Evolutionary conservation across 176 grass and related monocot species (phyloP).

Genomic region (Saccharum spontaneum): DNA sequence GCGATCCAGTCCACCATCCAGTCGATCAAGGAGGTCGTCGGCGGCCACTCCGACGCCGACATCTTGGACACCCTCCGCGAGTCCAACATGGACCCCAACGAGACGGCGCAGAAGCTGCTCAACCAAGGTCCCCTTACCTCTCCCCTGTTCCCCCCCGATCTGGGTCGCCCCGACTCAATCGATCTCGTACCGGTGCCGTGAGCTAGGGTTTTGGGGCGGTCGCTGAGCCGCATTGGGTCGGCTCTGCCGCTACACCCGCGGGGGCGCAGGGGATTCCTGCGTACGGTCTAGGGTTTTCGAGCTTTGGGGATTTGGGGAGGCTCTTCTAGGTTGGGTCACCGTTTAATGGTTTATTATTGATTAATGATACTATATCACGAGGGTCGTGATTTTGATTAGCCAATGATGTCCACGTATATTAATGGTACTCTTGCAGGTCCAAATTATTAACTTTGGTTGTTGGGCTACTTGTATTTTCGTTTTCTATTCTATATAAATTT

Average conservation of each 20-base stretch:
- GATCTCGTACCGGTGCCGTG: slow-evolving; percentile 12
- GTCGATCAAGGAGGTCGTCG: slow-evolving; percentile 91
- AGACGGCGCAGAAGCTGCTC: slow-evolving; percentile 90
- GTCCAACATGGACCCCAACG: slow-evolving; percentile 92
- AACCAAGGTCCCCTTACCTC: slow-evolving; percentile 51
- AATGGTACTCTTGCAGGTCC: background rate
- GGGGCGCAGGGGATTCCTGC: background rate
- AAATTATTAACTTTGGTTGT: background rate
- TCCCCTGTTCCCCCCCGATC: slow-evolving; percentile 16
- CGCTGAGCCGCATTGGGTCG: slow-evolving; percentile 21
- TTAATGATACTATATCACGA: background rate
- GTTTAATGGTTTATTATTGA: background rate
- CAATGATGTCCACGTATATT: background rate
- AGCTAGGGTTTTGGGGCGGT: slow-evolving; percentile 31
- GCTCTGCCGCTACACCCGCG: background rate
- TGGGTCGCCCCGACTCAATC: slow-evolving; percentile 12
- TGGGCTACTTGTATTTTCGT: background rate
- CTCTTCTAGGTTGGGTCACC: background rate
- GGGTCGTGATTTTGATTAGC: background rate
- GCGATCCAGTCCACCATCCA: slow-evolving; percentile 61
- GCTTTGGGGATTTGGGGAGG: background rate
- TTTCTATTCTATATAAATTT: background rate
- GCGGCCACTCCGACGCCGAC: slow-evolving; percentile 78
- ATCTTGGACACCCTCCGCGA: slow-evolving; percentile 74
- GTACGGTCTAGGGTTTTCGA: slow-evolving; percentile 43